A percentile compares a stretch with the other conserved stretches of the same genome.
Evolutionary conservation across 768 basidiomycete genomes (phyloP).

Genomic region (Rhodotorula graminis): DNA sequence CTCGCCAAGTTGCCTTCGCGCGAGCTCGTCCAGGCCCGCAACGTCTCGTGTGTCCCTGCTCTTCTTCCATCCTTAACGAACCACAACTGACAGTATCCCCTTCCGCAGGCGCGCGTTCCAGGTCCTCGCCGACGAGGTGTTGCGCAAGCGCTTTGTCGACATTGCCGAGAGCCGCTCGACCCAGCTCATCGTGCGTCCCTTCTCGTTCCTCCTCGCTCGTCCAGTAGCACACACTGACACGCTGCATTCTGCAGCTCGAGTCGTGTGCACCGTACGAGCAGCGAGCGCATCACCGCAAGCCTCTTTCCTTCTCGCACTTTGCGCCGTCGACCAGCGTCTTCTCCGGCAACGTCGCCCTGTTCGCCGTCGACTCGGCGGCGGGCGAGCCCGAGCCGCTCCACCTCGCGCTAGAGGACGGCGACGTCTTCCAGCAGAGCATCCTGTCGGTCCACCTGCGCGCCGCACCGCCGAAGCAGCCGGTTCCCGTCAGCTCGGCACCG

Average conservation of each 20-base stretch:
- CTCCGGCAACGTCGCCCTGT: slow-evolving; percentile 7
- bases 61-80: too few relatives aligned
- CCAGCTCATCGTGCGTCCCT: slow-evolving; percentile 7
- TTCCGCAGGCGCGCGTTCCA: slow-evolving; percentile 11
- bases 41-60: slow-evolving; percentile 5
- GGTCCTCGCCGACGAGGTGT: slow-evolving; percentile 10
- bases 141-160: slow-evolving; percentile 8
- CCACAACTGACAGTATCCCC: too few relatives aligned
- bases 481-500: too few relatives aligned
- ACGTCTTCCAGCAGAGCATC: slow-evolving; percentile 17
- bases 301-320: slow-evolving; percentile 21
- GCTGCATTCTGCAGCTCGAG: slow-evolving; percentile 11
- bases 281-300: background rate
- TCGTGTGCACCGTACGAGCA: slow-evolving; percentile 8
- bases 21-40: background rate
- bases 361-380: background rate
- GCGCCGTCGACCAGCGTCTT: background rate
- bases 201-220: background rate
- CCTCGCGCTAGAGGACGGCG: slow-evolving; percentile 25
- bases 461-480: background rate
- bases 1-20: slow-evolving; percentile 12
- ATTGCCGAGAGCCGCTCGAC: background rate
- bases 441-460: background rate
- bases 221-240: too few relatives aligned
- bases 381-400: background rate